phyloP scores from a whole-genome alignment of 2,329 filamentous ascomycete genomes.

The Curvularia sp. region DNA sequence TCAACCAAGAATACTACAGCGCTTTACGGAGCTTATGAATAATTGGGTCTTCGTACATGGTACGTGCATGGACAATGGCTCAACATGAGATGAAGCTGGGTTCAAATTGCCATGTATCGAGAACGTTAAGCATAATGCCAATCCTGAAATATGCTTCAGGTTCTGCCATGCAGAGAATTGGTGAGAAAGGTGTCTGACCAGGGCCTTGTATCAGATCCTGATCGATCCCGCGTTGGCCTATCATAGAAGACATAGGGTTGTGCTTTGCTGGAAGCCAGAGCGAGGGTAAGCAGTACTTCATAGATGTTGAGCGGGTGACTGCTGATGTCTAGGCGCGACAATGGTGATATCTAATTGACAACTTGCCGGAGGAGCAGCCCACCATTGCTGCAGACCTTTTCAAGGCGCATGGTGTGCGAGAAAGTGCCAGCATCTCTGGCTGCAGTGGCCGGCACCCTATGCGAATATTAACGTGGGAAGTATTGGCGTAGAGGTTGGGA shows the following conservation, averaged over 20 bases:
- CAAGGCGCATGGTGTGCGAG: background rate
- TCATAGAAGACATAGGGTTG: background rate
- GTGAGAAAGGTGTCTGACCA: background rate
- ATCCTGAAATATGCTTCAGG: constrained; percentile 1
- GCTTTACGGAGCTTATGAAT: too few relatives aligned
- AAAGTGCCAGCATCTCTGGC: background rate
- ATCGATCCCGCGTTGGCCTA: background rate
- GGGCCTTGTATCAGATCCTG: background rate
- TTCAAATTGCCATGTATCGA: background rate
- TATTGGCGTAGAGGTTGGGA: background rate
- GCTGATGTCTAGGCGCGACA: background rate
- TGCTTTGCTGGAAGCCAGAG: background rate
- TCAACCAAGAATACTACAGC: background rate
- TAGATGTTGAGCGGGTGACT: background rate
- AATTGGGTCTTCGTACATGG: background rate
- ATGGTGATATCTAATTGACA: background rate
- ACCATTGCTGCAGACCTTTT: background rate
- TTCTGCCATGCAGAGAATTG: background rate
- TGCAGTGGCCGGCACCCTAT: background rate
- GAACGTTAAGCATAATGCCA: background rate
- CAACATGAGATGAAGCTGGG: background rate
- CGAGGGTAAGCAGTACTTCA: too few relatives aligned
- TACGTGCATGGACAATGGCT: background rate
- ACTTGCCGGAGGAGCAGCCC: background rate
- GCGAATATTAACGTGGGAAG: background rate